Evolutionary conservation across 2,329 filamentous ascomycete genomes (phyloP).

Genomic region (Ophiostoma populinum): DNA sequence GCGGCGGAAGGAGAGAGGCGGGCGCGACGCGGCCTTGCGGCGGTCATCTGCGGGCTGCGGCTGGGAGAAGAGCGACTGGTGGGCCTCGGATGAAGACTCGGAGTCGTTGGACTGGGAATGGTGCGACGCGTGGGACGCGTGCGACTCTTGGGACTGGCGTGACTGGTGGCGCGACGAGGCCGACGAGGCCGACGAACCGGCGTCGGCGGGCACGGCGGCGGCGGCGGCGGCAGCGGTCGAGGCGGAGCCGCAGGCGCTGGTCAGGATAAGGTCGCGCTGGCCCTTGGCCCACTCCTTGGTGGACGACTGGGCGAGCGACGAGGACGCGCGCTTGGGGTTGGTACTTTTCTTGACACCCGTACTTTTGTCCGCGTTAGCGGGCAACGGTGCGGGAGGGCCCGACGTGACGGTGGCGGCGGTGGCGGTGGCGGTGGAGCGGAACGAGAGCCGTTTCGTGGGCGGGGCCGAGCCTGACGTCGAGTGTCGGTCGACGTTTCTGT

Average conservation of each 20-base stretch:
- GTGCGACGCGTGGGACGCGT: not conserved
- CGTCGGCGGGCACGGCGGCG: not conserved
- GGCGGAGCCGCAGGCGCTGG: constrained; percentile 9
- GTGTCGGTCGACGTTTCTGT: too few relatives aligned
- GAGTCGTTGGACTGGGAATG: not conserved
- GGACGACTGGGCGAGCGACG: too few relatives aligned
- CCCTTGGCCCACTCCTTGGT: constrained; percentile 22
- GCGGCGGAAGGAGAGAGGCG: constrained; percentile 33
- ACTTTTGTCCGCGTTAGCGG: too few relatives aligned
- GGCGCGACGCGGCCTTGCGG: constrained; percentile 25
- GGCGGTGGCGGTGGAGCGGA: constrained; percentile 3
- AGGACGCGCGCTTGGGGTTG: too few relatives aligned
- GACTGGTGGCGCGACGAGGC: not conserved
- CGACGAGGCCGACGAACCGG: not conserved
- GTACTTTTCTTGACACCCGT: too few relatives aligned
- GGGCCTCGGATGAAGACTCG: not conserved
- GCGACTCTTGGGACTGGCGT: not conserved
- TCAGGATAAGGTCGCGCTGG: constrained; percentile 30
- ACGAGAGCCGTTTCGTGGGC: too few relatives aligned
- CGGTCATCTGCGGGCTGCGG: constrained; percentile 30
- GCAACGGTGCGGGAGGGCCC: too few relatives aligned
- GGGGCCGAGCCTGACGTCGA: too few relatives aligned
- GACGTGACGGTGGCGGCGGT: too few relatives aligned
- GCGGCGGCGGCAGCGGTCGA: not conserved
- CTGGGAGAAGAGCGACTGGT: not conserved